A percentile compares a stretch with the other conserved stretches of the same genome.
These are phyloP conservation scores for Serendipita sp. DNA, from an alignment of 768 basidiomycete species.

Conservation along the genomic window DNA sequence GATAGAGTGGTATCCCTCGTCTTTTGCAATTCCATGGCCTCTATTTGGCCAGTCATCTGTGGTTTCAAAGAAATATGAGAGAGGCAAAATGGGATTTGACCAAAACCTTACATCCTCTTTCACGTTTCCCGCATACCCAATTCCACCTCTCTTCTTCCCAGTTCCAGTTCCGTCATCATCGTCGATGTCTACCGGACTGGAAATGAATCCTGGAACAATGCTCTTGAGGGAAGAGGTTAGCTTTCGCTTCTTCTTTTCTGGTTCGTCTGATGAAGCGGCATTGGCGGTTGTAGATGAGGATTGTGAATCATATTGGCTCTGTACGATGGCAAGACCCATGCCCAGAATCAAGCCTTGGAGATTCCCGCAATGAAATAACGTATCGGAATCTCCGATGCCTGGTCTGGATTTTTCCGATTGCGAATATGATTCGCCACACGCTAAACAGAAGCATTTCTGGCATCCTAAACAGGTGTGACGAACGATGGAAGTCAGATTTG, in stretches of 20 bases:
- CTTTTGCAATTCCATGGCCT: constrained; percentile 58
- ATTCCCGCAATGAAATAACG: constrained; percentile 77
- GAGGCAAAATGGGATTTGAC: not conserved
- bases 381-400: constrained; percentile 21
- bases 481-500: constrained; percentile 42
- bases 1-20: constrained; percentile 61
- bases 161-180: constrained; percentile 4
- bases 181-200: not conserved
- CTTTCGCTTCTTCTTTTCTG: constrained; percentile 13
- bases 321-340: constrained; percentile 77
- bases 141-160: constrained; percentile 54
- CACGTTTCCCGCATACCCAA: constrained; percentile 71
- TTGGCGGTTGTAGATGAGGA: not conserved
- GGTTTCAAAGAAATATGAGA: not conserved
- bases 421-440: constrained; percentile 54
- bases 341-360: constrained; percentile 82
- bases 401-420: constrained; percentile 27
- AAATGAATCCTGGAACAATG: not conserved
- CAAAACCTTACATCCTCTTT: constrained; percentile 61
- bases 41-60: constrained; percentile 65
- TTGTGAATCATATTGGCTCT: constrained; percentile 35
- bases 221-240: not conserved
- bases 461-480: constrained; percentile 32
- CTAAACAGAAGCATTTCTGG: constrained; percentile 32
- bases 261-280: not conserved